Evolutionary conservation across 177 flowering plant genomes (phyloP), one percentile per base, ranked within the genome.

Genomic region (Vitis hybrid): DNA sequence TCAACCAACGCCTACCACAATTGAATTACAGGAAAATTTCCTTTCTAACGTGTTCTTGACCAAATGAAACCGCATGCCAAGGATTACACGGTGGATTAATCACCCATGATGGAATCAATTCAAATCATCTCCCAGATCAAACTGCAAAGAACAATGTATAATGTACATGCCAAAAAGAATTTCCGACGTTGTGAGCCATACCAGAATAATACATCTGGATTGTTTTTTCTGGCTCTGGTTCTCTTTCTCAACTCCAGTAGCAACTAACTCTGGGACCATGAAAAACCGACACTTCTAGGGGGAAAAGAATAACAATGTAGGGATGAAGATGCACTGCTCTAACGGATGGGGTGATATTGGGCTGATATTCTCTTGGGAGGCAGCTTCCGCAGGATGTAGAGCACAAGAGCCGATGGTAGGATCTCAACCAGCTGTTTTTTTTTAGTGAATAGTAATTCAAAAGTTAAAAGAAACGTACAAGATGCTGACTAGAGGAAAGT

Each of bases 301-400:
- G 7, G 61, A 15, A 64, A 74, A 69, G 58, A 68, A 51, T 14
- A 52, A 66, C 27, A 46, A 49, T 12, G 17, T 57, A 2, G 52
- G 63, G 61, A 6, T 10, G 41, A 58, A 60, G 51, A 61, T 52
- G 15, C 46, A 32, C 11, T 15, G 13, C 13, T 58, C 80, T 84
- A 94, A 14, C 81, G 86, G 51, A 94, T 94, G 0, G 98, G 98
- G 66, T 92, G 98, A 74, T 92, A 92, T 71, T 92, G 94, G 1
- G 93, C 92, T 53, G 97, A 91, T 70, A 88, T 71, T 80, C 95
- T 85, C 80, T 88, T 94, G 1, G 97, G 97, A 14, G 98, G 98
- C 78, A 94, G 79, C 85, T 94, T 94, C 9, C 97, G 91, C 70
- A 94, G 77, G 76, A 94, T 91, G 88, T 73, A 94, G 49, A 94